Percentiles rank a stretch among this genome's conserved stretches.
phyloP scores from a whole-genome alignment of 2,329 filamentous ascomycete species.

The Neocatenulostroma microsporum region DNA sequence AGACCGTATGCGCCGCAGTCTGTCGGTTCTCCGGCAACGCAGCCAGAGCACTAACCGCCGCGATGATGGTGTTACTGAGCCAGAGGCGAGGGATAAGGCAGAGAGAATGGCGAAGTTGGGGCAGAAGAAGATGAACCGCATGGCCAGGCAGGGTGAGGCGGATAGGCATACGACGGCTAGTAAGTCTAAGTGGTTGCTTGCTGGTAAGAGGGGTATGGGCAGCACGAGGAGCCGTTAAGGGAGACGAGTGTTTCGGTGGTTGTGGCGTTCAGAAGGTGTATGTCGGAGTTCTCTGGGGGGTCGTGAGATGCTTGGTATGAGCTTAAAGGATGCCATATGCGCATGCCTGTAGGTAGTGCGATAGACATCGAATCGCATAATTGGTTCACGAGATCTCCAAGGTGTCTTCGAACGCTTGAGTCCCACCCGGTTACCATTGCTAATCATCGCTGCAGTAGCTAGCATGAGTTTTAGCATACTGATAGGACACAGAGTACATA shows the following conservation, averaged over 20 bases:
- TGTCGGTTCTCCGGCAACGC: slow-evolving; percentile 58
- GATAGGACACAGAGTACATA: too few species aligned
- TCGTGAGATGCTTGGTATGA: too few species aligned
- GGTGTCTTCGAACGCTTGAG: too few species aligned
- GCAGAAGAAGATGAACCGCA: slow-evolving; percentile 98
- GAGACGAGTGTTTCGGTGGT: background rate
- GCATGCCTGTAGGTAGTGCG: too few species aligned
- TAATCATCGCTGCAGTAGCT: too few species aligned
- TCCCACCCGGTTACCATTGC: too few species aligned
- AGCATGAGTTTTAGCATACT: too few species aligned
- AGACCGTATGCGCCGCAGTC: slow-evolving; percentile 44
- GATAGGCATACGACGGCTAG: slow-evolving; percentile 81
- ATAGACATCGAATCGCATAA: too few species aligned
- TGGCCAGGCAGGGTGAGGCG: slow-evolving; percentile 93
- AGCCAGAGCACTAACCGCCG: slow-evolving; percentile 61
- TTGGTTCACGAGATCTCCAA: too few species aligned
- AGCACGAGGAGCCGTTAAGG: slow-evolving; percentile 59
- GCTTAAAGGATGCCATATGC: too few species aligned
- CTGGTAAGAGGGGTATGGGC: slow-evolving; percentile 89
- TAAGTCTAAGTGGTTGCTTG: slow-evolving; percentile 83
- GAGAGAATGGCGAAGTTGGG: slow-evolving; percentile 80
- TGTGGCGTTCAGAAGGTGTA: too few species aligned
- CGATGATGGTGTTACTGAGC: slow-evolving; percentile 68
- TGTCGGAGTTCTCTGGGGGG: too few species aligned
- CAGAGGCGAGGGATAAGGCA: slow-evolving; percentile 62